Percentiles rank a stretch among this genome's conserved stretches.
Conservation (phyloP, 179 eudicot species). For the Amaranthus tricolor region DNA sequence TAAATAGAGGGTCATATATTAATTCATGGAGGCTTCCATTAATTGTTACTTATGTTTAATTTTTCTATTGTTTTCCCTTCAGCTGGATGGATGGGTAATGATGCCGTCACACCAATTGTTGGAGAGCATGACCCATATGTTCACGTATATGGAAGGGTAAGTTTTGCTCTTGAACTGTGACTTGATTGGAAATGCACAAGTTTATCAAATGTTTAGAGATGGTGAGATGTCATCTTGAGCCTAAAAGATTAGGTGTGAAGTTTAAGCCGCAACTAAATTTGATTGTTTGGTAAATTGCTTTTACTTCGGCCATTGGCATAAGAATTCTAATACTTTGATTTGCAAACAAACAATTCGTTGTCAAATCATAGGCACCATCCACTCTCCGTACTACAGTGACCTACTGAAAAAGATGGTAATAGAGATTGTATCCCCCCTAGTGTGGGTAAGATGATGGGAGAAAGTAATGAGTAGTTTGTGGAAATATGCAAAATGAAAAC, state of each 20-base stretch:
- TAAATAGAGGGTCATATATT: no score
- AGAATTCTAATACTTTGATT: not conserved
- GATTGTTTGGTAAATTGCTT: not conserved
- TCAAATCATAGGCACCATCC: not conserved
- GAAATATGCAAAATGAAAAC: not conserved
- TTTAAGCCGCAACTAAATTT: not conserved
- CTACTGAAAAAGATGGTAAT: not conserved
- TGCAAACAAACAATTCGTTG: not conserved
- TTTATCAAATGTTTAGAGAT: not conserved
- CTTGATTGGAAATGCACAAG: not conserved
- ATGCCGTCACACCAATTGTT: conserved; percentile 84
- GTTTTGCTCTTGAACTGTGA: conserved; percentile 19
- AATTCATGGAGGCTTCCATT: not conserved
- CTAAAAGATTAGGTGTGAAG: not conserved
- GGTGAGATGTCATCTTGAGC: not conserved
- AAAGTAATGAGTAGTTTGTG: no score
- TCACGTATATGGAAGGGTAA: conserved; percentile 80
- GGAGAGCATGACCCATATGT: conserved; percentile 90
- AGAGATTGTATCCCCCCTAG: not conserved
- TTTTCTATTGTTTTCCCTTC: conserved; percentile 19
- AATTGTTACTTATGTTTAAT: conserved; percentile 1
- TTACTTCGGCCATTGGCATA: not conserved
- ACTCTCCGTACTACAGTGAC: no score
- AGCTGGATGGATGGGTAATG: conserved; percentile 99
- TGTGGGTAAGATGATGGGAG: not conserved